Evolutionary conservation across 73 alveolate genomes (phyloP).

Genomic region (Tetrahymena elliotti): DNA sequence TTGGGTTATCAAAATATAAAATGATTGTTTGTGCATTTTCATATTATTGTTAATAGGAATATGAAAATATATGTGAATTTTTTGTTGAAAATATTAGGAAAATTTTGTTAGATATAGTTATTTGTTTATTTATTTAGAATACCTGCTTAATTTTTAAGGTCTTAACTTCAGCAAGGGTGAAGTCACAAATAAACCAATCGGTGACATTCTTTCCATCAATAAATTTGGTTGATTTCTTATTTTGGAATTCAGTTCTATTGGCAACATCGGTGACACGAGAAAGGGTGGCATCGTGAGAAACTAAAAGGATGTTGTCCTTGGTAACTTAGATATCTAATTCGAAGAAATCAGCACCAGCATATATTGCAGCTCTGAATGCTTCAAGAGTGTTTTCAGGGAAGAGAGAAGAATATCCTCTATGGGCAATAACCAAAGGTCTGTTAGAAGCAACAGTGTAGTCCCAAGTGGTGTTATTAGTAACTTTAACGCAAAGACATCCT

Average conservation of each 20-base stretch:
- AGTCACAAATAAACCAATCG: conserved; percentile 32
- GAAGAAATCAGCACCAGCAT: conserved; percentile 43
- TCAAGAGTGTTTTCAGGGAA: conserved; percentile 46
- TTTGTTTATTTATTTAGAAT: not conserved
- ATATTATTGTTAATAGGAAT: too few relatives aligned
- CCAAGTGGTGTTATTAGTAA: not conserved
- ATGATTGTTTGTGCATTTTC: too few relatives aligned
- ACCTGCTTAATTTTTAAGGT: conserved; percentile 29
- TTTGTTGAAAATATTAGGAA: too few relatives aligned
- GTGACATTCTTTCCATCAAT: not conserved
- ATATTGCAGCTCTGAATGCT: conserved; percentile 28
- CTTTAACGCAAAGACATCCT: not conserved
- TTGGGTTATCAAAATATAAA: too few relatives aligned
- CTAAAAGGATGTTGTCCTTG: conserved; percentile 21
- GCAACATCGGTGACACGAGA: not conserved
- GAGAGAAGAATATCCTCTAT: conserved; percentile 35
- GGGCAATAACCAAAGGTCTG: conserved; percentile 43
- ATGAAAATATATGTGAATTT: too few relatives aligned
- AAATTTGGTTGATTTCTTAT: not conserved
- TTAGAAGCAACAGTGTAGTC: not conserved
- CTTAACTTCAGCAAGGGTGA: conserved; percentile 42
- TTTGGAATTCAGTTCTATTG: not conserved
- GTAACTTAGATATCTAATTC: conserved; percentile 40
- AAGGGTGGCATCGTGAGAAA: conserved; percentile 35
- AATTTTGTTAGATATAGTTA: not conserved